These are phyloP conservation scores for Tetrahymena malaccensis DNA, from an alignment of 73 alveolate species.

Conservation along the genomic window DNA sequence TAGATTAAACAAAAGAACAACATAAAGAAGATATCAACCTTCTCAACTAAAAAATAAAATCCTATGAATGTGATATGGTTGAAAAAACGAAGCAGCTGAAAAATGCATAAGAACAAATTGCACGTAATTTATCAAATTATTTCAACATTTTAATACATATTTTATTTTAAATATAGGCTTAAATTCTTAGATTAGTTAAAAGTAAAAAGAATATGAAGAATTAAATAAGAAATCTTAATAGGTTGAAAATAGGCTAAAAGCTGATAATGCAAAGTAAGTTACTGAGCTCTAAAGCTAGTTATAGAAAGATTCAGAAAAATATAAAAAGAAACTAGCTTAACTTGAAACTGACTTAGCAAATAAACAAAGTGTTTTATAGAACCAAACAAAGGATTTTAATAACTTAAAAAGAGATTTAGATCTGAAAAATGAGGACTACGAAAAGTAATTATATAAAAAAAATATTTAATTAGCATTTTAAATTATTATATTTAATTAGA, in stretches of 20 bases:
- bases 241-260: background rate
- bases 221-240: background rate
- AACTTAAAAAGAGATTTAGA: background rate
- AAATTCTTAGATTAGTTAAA: background rate
- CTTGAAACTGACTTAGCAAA: background rate
- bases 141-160: background rate
- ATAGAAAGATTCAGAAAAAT: background rate
- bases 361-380: background rate
- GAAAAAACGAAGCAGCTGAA: background rate
- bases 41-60: background rate
- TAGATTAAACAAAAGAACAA: background rate
- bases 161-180: background rate
- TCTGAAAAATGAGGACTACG: background rate
- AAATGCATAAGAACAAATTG: background rate
- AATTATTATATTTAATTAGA: background rate
- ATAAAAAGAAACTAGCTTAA: background rate
- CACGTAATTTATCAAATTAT: background rate
- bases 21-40: background rate
- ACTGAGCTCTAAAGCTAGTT: background rate
- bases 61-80: background rate
- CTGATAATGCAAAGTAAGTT: background rate
- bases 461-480: background rate
- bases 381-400: background rate
- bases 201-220: background rate
- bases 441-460: background rate